Conservation (phyloP, 2,329 filamentous ascomycete species). For the Beauveria sp. region DNA sequence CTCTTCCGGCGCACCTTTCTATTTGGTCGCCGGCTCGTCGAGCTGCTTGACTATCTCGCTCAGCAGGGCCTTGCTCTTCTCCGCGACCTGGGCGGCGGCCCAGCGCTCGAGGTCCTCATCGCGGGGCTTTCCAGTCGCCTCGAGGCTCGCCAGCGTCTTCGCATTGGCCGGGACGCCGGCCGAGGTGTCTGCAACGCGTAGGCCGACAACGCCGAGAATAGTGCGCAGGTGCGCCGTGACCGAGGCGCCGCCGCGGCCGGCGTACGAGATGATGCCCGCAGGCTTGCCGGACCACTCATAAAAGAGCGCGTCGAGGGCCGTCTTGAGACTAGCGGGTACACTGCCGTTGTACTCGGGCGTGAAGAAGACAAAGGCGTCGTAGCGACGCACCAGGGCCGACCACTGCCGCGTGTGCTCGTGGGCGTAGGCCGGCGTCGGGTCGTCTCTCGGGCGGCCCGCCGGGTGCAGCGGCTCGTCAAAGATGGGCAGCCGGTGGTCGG, state of each 20-base stretch:
- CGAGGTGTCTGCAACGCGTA: neutral
- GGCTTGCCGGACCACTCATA: constrained; percentile 50
- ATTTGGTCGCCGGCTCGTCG: neutral
- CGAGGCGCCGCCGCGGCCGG: constrained; percentile 31
- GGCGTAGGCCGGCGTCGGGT: constrained; percentile 22
- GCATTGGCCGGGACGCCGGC: neutral
- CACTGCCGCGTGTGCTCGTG: constrained; percentile 32
- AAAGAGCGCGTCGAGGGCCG: constrained; percentile 50
- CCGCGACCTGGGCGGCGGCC: neutral
- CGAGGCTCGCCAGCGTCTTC: constrained; percentile 5
- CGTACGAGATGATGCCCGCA: constrained; percentile 44
- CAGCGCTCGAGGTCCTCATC: constrained; percentile 7
- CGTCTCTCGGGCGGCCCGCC: constrained; percentile 25
- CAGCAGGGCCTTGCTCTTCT: constrained; percentile 1
- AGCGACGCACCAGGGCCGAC: constrained; percentile 31
- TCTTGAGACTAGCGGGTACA: constrained; percentile 45
- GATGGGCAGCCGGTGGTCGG: constrained; percentile 32
- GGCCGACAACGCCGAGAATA: neutral
- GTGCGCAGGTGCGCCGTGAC: constrained; percentile 2
- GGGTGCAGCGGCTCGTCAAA: constrained; percentile 32
- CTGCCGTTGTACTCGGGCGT: constrained; percentile 46
- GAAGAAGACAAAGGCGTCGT: constrained; percentile 37
- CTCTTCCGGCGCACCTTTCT: neutral
- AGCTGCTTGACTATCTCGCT: constrained; percentile 6
- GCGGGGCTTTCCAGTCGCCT: neutral